phyloP scores from a whole-genome alignment of 331 rosid species.

The Quercus tomentella region DNA sequence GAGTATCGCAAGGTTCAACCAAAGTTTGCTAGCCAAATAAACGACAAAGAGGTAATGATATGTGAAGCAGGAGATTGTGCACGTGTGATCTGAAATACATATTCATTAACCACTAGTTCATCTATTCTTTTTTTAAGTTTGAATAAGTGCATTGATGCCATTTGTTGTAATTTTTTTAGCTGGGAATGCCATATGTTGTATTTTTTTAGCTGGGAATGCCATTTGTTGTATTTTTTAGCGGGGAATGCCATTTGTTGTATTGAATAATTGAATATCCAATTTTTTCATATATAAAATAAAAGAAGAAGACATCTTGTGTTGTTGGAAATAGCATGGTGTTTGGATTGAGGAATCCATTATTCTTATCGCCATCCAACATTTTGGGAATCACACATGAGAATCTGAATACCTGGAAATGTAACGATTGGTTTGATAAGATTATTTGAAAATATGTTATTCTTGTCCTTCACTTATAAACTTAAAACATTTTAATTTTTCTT shows the following conservation, averaged over 20 bases:
- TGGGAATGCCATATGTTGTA: no score
- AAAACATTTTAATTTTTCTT: no score
- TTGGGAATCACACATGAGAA: no score
- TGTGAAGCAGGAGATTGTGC: conserved; percentile 77
- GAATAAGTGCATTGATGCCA: background rate
- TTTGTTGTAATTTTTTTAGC: background rate
- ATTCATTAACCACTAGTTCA: background rate
- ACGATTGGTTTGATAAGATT: no score
- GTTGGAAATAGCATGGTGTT: background rate
- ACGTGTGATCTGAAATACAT: conserved; percentile 41
- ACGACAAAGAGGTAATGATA: conserved; percentile 45
- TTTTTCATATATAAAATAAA: background rate
- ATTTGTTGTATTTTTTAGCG: no score
- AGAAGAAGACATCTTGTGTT: background rate
- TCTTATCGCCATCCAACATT: no score
- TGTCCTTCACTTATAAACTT: no score
- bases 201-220: no score
- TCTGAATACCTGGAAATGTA: no score
- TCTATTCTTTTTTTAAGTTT: background rate
- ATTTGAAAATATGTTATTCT: no score
- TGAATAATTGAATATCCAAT: background rate
- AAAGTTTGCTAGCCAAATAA: conserved; percentile 41
- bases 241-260: background rate
- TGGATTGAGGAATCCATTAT: no score
- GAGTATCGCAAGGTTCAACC: conserved; percentile 70